Evolutionary conservation across 1,284 basidiomycete species (phyloP).

Genomic region (Filobasidium uniguttulatum): DNA sequence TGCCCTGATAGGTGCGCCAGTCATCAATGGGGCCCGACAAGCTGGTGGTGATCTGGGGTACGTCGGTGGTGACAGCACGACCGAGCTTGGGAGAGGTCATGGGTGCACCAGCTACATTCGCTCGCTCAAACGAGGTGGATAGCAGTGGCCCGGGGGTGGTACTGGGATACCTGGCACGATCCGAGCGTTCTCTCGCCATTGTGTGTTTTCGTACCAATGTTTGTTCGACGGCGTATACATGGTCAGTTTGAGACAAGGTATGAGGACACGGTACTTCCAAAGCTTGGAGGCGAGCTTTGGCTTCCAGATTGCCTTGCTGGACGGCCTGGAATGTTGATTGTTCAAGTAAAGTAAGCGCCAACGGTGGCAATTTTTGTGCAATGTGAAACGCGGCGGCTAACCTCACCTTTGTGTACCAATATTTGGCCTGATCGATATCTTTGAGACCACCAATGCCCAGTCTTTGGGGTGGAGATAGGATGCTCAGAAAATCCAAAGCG

Average conservation of each 20-base stretch:
- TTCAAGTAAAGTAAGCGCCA: constrained; percentile 4
- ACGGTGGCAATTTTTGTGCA: neutral
- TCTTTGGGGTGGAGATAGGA: too few relatives aligned
- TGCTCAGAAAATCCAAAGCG: too few relatives aligned
- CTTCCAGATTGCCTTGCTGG: constrained; percentile 68
- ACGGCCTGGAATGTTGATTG: constrained; percentile 44
- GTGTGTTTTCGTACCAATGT: constrained; percentile 73
- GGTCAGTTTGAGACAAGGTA: constrained; percentile 59
- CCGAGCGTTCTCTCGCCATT: constrained; percentile 58
- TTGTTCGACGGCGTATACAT: constrained; percentile 60
- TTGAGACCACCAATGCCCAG: constrained; percentile 25
- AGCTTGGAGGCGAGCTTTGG: constrained; percentile 56
- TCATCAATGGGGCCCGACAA: too few relatives aligned
- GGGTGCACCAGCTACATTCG: too few relatives aligned
- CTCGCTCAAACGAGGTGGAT: too few relatives aligned
- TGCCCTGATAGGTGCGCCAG: too few relatives aligned
- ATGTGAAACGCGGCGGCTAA: neutral
- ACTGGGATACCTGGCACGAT: constrained; percentile 39
- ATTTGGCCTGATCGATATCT: constrained; percentile 26
- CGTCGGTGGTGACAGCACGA: too few relatives aligned
- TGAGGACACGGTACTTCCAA: constrained; percentile 48
- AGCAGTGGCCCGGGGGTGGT: too few relatives aligned
- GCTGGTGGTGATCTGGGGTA: too few relatives aligned
- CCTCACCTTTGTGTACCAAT: constrained; percentile 32
- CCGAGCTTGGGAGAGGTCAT: too few relatives aligned